These are phyloP conservation scores for Aspergillus calidoustus DNA, from an alignment of 2,329 filamentous ascomycete genomes.

Conservation along the genomic window DNA sequence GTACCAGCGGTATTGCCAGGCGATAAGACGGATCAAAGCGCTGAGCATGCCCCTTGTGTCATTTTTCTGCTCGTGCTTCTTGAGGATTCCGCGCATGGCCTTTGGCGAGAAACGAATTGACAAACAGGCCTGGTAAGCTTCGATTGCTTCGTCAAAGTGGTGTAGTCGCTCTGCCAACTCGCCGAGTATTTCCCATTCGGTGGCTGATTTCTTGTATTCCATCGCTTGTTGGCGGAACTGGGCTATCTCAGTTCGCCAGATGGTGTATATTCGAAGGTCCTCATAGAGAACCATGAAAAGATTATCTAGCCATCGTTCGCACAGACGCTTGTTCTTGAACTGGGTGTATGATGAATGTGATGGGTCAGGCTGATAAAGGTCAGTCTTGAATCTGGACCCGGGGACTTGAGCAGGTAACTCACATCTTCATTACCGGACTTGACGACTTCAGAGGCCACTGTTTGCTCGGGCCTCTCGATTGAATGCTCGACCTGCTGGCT, in stretches of 20 bases:
- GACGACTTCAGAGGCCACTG: conserved; percentile 74
- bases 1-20: conserved; percentile 99
- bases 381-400: not conserved
- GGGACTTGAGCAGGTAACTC: conserved; percentile 33
- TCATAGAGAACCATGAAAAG: conserved; percentile 99
- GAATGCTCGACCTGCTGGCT: conserved; percentile 40
- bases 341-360: conserved; percentile 79
- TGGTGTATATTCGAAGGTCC: conserved; percentile 96
- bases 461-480: conserved; percentile 80
- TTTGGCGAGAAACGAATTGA: conserved; percentile 90
- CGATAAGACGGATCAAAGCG: conserved; percentile 86
- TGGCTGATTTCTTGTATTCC: conserved; percentile 93
- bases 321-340: conserved; percentile 95
- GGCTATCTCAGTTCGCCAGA: conserved; percentile 97
- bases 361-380: conserved; percentile 58
- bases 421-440: conserved; percentile 77
- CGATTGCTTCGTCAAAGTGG: conserved; percentile 86
- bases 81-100: conserved; percentile 82
- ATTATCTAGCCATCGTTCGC: conserved; percentile 97
- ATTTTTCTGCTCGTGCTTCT: conserved; percentile 75
- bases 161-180: conserved; percentile 91
- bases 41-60: conserved; percentile 81
- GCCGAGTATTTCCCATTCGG: conserved; percentile 98
- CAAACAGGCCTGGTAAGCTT: conserved; percentile 89
- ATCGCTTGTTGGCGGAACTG: conserved; percentile 92